Evolutionary conservation across 805 yeast genomes (phyloP).

Genomic region (Barnettozyma wickerhamii): DNA sequence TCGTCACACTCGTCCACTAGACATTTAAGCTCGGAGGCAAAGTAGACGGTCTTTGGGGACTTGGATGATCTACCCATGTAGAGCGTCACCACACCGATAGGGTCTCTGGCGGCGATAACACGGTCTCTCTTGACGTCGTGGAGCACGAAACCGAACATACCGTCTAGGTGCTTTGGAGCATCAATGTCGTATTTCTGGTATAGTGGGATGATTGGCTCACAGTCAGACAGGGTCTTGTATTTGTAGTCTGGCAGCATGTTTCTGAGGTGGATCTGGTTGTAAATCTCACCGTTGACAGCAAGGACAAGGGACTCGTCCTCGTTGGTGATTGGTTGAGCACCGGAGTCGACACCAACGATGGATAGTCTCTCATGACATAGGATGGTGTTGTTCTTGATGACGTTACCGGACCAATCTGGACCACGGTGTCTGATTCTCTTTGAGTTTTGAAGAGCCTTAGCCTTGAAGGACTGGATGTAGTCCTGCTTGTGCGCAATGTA

Average conservation of each 20-base stretch:
- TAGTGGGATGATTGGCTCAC: conserved; percentile 96
- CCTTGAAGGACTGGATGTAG: conserved; percentile 75
- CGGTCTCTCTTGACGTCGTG: conserved; percentile 84
- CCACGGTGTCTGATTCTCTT: conserved; percentile 98
- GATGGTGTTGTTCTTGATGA: conserved; percentile 71
- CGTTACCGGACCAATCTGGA: conserved; percentile 98
- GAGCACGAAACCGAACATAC: conserved; percentile 95
- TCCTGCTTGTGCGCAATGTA: conserved; percentile 87
- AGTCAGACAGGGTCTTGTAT: conserved; percentile 86
- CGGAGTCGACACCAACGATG: conserved; percentile 94
- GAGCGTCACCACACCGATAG: conserved; percentile 93
- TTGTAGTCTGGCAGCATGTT: conserved; percentile 65
- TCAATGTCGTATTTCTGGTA: conserved; percentile 82
- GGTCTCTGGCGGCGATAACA: conserved; percentile 96
- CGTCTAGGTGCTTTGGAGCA: conserved; percentile 90
- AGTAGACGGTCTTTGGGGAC: conserved; percentile 73
- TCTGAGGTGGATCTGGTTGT: conserved; percentile 92
- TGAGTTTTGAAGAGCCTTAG: conserved; percentile 83
- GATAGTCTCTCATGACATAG: conserved; percentile 95
- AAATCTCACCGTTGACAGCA: conserved; percentile 96
- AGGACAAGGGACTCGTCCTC: conserved; percentile 68
- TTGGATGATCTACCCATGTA: conserved; percentile 83
- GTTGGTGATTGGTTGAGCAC: conserved; percentile 95
- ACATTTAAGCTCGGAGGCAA: conserved; percentile 94
- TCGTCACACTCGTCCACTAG: conserved; percentile 91